Evolutionary conservation across 108 stramenopile species (phyloP).

Genomic region (Stephanodiscus minutulus): DNA sequence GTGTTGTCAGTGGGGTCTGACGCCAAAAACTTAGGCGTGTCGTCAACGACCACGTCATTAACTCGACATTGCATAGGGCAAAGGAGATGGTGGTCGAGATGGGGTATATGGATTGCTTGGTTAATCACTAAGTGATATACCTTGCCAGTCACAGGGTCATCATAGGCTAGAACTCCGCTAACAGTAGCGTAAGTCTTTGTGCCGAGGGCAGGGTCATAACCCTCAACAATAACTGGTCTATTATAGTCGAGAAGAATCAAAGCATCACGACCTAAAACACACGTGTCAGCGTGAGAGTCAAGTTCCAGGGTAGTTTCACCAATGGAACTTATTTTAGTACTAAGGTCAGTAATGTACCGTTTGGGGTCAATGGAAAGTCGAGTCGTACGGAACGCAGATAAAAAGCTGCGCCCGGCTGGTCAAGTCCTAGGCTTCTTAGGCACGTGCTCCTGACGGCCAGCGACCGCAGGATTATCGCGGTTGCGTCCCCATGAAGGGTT

Average conservation of each 20-base stretch:
- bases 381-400: too few species aligned
- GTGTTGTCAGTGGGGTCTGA: conserved; percentile 1
- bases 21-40: conserved; percentile 15
- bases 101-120: conserved; percentile 17
- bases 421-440: too few species aligned
- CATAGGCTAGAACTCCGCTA: background rate
- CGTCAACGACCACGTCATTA: conserved; percentile 17
- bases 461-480: too few species aligned
- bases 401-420: too few species aligned
- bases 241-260: background rate
- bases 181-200: background rate
- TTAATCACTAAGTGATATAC: conserved; percentile 1
- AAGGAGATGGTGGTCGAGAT: conserved; percentile 21
- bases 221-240: conserved; percentile 1
- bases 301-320: conserved; percentile 21
- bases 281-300: conserved; percentile 31
- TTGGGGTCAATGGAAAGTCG: too few species aligned
- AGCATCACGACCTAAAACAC: conserved; percentile 8
- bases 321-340: background rate
- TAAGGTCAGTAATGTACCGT: too few species aligned
- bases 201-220: background rate
- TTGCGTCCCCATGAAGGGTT: too few species aligned
- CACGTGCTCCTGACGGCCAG: too few species aligned
- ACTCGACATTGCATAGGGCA: conserved; percentile 29
- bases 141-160: background rate